phyloP scores from a whole-genome alignment of 1,139 yeast genomes.

The Wickerhamomyces sp. region DNA sequence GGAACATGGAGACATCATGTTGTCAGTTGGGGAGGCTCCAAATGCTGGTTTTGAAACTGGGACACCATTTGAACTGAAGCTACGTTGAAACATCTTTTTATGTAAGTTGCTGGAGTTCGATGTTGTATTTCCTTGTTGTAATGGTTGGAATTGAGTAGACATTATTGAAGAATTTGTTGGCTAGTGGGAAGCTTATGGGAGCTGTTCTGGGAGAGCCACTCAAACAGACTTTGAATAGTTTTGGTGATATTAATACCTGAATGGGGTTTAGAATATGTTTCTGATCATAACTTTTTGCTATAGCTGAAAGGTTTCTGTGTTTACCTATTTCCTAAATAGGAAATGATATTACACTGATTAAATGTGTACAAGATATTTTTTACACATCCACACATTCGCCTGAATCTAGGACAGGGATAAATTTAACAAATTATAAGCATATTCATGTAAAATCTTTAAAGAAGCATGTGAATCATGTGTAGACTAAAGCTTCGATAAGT shows the following conservation, averaged over 20 bases:
- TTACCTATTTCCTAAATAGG: conserved; percentile 8
- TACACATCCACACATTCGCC: not conserved
- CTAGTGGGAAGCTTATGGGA: not conserved
- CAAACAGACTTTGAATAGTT: too few relatives aligned
- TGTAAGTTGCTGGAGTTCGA: conserved; percentile 13
- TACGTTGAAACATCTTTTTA: conserved; percentile 19
- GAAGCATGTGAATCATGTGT: too few relatives aligned
- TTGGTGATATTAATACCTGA: too few relatives aligned
- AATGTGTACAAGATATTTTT: not conserved
- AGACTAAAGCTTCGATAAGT: too few relatives aligned
- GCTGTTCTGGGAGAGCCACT: too few relatives aligned
- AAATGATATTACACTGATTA: conserved; percentile 2
- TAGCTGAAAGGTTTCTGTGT: not conserved
- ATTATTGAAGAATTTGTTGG: not conserved
- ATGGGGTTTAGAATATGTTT: not conserved
- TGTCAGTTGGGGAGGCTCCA: conserved; percentile 57
- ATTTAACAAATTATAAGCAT: too few relatives aligned
- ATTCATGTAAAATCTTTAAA: too few relatives aligned
- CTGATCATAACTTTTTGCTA: not conserved
- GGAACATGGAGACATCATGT: conserved; percentile 52
- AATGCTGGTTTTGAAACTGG: conserved; percentile 9
- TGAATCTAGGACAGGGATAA: not conserved
- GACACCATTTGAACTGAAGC: conserved; percentile 8
- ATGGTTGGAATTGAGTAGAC: conserved; percentile 24
- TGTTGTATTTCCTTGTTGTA: conserved; percentile 15